Percentiles rank a stretch among this genome's conserved stretches.
These are phyloP conservation scores for Pulveroboletus sp. DNA, from an alignment of 768 basidiomycete species.

Conservation along the genomic window DNA sequence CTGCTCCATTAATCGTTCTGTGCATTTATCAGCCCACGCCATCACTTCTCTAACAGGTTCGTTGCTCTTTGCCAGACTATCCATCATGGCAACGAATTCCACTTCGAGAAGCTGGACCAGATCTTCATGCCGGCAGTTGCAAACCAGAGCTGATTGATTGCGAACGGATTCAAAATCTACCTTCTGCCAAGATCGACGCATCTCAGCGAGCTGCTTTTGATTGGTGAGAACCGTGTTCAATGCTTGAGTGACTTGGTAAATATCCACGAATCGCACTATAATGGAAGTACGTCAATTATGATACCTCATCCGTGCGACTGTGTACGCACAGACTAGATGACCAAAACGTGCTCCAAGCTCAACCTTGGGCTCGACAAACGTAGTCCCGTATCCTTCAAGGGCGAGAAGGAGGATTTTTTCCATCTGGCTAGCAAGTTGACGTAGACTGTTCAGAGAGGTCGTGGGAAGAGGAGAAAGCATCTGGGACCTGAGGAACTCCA, in stretches of 20 bases:
- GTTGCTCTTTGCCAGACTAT: conserved; percentile 63
- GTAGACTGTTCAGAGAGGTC: conserved; percentile 64
- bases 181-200: conserved; percentile 86
- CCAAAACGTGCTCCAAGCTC: conserved; percentile 89
- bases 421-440: conserved; percentile 87
- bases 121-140: conserved; percentile 90
- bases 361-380: conserved; percentile 89
- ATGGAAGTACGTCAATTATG: conserved; percentile 9
- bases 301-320: neutral
- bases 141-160: conserved; percentile 90
- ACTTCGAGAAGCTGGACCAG: conserved; percentile 82
- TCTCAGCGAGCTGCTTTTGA: conserved; percentile 79
- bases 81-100: conserved; percentile 78
- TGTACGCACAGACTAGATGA: conserved; percentile 77
- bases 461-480: conserved; percentile 77
- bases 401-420: conserved; percentile 84
- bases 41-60: conserved; percentile 87
- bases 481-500: conserved; percentile 81
- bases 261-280: conserved; percentile 85
- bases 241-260: conserved; percentile 89
- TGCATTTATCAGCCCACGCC: conserved; percentile 90
- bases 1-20: conserved; percentile 77
- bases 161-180: conserved; percentile 90
- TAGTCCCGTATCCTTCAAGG: conserved; percentile 79
- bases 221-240: conserved; percentile 85